Percentiles rank a stretch among this genome's conserved stretches.
Evolutionary conservation across 306 rosid genomes (phyloP).

Genomic region (Malus fusca): DNA sequence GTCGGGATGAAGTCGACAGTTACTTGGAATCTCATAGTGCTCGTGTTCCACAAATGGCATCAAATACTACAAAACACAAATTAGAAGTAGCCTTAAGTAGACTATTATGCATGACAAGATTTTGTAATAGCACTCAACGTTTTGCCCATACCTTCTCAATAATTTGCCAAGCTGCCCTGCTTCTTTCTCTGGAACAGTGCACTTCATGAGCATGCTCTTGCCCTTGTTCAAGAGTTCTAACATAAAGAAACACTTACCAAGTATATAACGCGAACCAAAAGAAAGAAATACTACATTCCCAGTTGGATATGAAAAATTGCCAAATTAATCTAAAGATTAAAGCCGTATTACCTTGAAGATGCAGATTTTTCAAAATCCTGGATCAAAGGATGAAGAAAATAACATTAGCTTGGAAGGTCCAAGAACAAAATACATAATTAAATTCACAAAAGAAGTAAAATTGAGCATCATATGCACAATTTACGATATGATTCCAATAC

Average conservation of each 20-base stretch:
- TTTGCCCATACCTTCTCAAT: constrained; percentile 48
- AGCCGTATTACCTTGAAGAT: constrained; percentile 47
- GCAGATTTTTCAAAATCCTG: constrained; percentile 50
- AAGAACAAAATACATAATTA: not conserved
- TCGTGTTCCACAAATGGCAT: constrained; percentile 74
- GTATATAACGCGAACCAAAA: not conserved
- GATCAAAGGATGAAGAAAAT: constrained; percentile 21
- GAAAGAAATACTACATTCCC: constrained; percentile 3
- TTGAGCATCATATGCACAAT: not conserved
- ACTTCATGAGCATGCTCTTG: constrained; percentile 50
- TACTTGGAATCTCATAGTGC: constrained; percentile 48
- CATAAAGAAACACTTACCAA: not conserved
- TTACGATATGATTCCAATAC: not conserved
- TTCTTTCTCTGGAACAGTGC: constrained; percentile 90
- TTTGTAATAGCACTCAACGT: not conserved
- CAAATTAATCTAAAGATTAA: constrained; percentile 1
- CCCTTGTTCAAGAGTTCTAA: constrained; percentile 38
- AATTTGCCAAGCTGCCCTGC: constrained; percentile 67
- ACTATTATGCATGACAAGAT: constrained; percentile 2
- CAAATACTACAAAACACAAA: constrained; percentile 55
- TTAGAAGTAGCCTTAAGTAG: constrained; percentile 13
- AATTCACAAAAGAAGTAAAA: not conserved
- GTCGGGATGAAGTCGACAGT: constrained; percentile 75
- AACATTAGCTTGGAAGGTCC: constrained; percentile 21
- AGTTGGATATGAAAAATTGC: not conserved